A percentile compares a stretch with the other conserved stretches of the same genome.
Conservation (phyloP, 139 green algal species). For the Penium margaritaceum region DNA sequence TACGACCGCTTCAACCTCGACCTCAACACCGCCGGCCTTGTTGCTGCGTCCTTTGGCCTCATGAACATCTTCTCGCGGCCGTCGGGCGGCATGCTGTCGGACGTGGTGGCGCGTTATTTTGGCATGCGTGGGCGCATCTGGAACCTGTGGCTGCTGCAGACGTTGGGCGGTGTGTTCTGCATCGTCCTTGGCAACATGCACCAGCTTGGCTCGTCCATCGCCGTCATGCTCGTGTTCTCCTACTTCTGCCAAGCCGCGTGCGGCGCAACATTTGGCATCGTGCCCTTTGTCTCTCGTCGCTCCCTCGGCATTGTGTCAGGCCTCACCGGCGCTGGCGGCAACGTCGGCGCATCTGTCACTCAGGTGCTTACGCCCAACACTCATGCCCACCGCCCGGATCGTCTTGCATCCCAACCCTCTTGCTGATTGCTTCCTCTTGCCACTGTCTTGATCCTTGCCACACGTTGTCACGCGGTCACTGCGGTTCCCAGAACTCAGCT, state of each 20-base stretch:
- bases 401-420: too few relatives aligned
- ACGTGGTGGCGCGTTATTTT: constrained; percentile 47
- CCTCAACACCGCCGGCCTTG: constrained; percentile 48
- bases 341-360: constrained; percentile 57
- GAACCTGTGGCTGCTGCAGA: constrained; percentile 57
- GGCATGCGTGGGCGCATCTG: constrained; percentile 72
- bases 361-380: too few relatives aligned
- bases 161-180: constrained; percentile 37
- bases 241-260: constrained; percentile 61
- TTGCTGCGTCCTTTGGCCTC: constrained; percentile 48
- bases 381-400: too few relatives aligned
- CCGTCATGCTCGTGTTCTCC: constrained; percentile 78
- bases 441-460: too few relatives aligned
- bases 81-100: constrained; percentile 61
- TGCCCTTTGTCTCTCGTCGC: constrained; percentile 79
- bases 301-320: constrained; percentile 77
- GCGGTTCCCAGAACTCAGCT: too few relatives aligned
- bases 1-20: constrained; percentile 62
- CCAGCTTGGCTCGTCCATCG: constrained; percentile 65
- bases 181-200: constrained; percentile 31
- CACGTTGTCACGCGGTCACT: too few relatives aligned
- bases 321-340: constrained; percentile 85
- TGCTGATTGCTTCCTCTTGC: too few relatives aligned
- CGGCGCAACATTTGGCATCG: constrained; percentile 69
- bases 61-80: constrained; percentile 86